A percentile compares a stretch with the other conserved stretches of the same genome.
These are phyloP conservation scores for Pulveroboletus frians DNA, from an alignment of 768 basidiomycete species.

Conservation along the genomic window DNA sequence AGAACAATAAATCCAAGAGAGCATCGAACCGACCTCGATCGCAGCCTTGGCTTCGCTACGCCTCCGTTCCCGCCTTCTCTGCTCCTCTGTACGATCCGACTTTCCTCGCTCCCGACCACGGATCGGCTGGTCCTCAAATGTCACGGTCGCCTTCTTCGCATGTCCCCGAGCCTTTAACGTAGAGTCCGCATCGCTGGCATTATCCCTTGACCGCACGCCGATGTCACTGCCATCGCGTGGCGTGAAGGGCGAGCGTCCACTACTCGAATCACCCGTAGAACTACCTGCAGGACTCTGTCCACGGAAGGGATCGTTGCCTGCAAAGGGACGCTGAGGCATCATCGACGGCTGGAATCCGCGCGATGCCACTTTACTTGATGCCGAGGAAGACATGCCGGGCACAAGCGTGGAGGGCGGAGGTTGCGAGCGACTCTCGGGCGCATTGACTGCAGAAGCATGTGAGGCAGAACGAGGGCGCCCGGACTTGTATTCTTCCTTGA, in stretches of 20 bases:
- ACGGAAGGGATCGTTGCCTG: constrained; percentile 29
- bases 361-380: constrained; percentile 21
- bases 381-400: constrained; percentile 6
- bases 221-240: constrained; percentile 75
- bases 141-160: constrained; percentile 58
- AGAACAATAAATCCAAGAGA: neutral
- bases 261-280: constrained; percentile 82
- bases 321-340: constrained; percentile 54
- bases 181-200: constrained; percentile 21
- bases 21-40: constrained; percentile 57
- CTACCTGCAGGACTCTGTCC: constrained; percentile 70
- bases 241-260: constrained; percentile 68
- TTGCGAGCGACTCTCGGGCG: constrained; percentile 12
- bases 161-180: constrained; percentile 33
- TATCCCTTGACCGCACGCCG: constrained; percentile 19
- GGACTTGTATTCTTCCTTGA: constrained; percentile 19
- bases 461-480: constrained; percentile 10
- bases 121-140: constrained; percentile 52
- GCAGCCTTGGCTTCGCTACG: constrained; percentile 82
- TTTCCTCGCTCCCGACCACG: constrained; percentile 30
- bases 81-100: constrained; percentile 37
- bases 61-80: constrained; percentile 65
- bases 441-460: constrained; percentile 6
- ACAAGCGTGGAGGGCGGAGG: constrained; percentile 6
- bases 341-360: constrained; percentile 21